phyloP scores from a whole-genome alignment of 768 basidiomycete species.

The Kwoniella sp. region DNA sequence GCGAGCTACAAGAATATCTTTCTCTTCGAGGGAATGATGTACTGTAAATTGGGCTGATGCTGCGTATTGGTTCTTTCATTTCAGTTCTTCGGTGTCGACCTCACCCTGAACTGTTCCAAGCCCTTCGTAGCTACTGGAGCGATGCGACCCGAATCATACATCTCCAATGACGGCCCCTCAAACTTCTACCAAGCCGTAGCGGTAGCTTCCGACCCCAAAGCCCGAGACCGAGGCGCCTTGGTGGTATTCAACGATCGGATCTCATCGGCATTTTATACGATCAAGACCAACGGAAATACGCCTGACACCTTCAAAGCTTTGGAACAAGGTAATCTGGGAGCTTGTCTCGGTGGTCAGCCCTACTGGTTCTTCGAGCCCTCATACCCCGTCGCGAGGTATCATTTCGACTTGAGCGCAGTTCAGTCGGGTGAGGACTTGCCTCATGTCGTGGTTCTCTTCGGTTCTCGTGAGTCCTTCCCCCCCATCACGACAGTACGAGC shows the following conservation, averaged over 20 bases:
- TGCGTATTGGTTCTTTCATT: neutral
- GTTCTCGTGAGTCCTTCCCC: constrained; percentile 22
- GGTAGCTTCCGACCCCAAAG: constrained; percentile 31
- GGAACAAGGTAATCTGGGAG: constrained; percentile 53
- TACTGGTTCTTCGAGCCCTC: constrained; percentile 44
- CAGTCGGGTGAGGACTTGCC: constrained; percentile 21
- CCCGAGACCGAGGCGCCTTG: constrained; percentile 43
- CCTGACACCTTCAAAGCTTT: constrained; percentile 53
- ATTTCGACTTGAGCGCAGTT: constrained; percentile 55
- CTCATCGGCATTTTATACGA: constrained; percentile 46
- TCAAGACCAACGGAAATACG: constrained; percentile 47
- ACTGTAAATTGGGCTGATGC: too few relatives aligned
- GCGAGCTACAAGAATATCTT: too few relatives aligned
- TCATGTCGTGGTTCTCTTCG: constrained; percentile 38
- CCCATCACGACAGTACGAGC: too few relatives aligned
- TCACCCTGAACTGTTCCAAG: constrained; percentile 48
- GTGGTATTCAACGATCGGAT: constrained; percentile 55
- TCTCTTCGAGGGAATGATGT: too few relatives aligned
- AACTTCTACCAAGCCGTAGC: constrained; percentile 51
- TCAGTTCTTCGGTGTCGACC: constrained; percentile 38
- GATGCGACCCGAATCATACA: constrained; percentile 53
- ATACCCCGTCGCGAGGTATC: constrained; percentile 43
- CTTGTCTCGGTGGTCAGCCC: constrained; percentile 33
- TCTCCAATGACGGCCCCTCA: constrained; percentile 47
- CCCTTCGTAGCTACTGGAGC: constrained; percentile 53